Evolutionary conservation across 1,284 basidiomycete genomes (phyloP), one percentile per base, ranked within the genome.

Genomic region (Schizophyllum amplum): DNA sequence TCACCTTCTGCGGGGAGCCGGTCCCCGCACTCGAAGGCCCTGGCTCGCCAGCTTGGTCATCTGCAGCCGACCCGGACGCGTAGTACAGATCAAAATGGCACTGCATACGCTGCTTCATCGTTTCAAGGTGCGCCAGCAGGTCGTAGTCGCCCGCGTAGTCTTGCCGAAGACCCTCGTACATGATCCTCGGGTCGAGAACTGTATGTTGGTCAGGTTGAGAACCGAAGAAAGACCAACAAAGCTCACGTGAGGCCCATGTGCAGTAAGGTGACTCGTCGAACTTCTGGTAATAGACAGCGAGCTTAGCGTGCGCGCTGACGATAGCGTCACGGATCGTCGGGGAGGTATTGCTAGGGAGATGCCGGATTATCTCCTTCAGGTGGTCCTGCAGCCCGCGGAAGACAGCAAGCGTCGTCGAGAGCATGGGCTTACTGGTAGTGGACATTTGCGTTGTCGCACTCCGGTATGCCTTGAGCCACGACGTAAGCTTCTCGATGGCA

Each of bases 381-480:
- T 57, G 47, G 4, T 62, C 55, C 53, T 68, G 65, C 1, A 68
- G 57, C 3, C 52, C 55, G 4, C 60, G 53, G 56, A 67, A 68
- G 23, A 62, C 33, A 1, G 61, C 58, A 51, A 64, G 63, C 1
- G 57, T 58, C 0, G 57, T 54, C 0, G 62, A 63, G 1, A 68
- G 53, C 55, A 63, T 65, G 0, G 65, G 59, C 2, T 52, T 53
- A 54, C 61, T 63, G 20, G 68, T 67, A 22, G 64, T 55, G 1
- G 68, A 69, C 67, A 69, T 68, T 22, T 62, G 21, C 0, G 65
- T 67, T 6, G 66, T 69, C 1, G 67, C 66, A 13, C 33, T 9
- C 7, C 63, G 61, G 54, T 65, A 69, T 4, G 49, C 47, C 23
- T 58, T 33, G 0, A 69, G 59, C 68, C 68, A 69, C 0, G 49